Base-by-base conservation (phyloP, 192 early-diverging fungal species). In the Dissophora globulifera region DNA sequence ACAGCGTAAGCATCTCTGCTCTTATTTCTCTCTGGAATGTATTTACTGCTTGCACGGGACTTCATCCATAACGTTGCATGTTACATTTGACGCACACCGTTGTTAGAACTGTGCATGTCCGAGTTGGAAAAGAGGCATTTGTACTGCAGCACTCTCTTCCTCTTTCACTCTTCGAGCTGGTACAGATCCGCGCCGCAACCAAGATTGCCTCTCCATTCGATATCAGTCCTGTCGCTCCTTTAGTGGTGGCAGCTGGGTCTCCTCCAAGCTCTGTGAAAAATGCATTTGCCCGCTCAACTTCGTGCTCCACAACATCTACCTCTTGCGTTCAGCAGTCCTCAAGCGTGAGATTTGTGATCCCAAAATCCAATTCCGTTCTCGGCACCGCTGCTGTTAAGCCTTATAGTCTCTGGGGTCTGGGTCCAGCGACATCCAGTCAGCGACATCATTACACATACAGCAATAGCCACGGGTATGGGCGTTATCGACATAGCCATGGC, bases 1-100 rank as follows among this genome's bases (percentile, higher is more conserved):
- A 76, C 62, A 10, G 71, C 71, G 71, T 76, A 66, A 50, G 70
- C n/a, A n/a, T n/a, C n/a, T n/a, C n/a, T n/a, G n/a, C n/a, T n/a
- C n/a, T n/a, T n/a, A n/a, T n/a, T n/a, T n/a, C n/a, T n/a, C n/a
- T n/a, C n/a, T n/a, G n/a, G n/a, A n/a, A n/a, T n/a, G 32, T 10
- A 47, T 5, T 31, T 54, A 4, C 17, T 23, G 33, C 8, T 17
- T 19, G 12, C 7, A 16, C 23, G 20, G n/a, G 7, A 12, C 9
- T 20, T n/a, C n/a, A 26, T 29, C 25, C 29, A 22, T 25, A 15
- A 4, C 20, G 1, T 62, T 40, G 15, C 19, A 1, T 0, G 46
- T 9, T 26, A 7, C 33, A 29, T 27, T 3, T 49, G 27, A 20
- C 30, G n/a, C 8, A 8, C 15, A 16, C 26, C 12, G 42, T 12